These are phyloP conservation scores for Porcisia hertigi DNA, from an alignment of 208 protist species.

Conservation along the genomic window DNA sequence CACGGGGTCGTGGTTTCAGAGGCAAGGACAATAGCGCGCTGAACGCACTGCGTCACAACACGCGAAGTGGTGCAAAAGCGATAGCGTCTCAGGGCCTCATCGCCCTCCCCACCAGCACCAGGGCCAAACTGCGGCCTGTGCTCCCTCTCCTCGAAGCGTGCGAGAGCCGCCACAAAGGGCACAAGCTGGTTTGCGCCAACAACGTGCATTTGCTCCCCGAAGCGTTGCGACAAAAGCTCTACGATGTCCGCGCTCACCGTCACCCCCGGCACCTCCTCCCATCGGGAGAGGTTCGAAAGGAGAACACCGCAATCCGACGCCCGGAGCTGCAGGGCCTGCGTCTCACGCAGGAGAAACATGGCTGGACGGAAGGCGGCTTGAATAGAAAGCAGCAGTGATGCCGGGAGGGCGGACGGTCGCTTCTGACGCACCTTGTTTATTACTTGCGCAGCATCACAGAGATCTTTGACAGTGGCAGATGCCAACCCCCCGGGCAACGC, in stretches of 20 bases:
- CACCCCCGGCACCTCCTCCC: slow-evolving; percentile 43
- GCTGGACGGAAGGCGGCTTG: slow-evolving; percentile 50
- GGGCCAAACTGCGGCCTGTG: not conserved
- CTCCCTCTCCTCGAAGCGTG: slow-evolving; percentile 26
- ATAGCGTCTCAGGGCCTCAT: slow-evolving; percentile 2
- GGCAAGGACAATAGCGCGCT: slow-evolving; percentile 18
- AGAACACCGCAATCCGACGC: slow-evolving; percentile 65
- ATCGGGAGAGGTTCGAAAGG: slow-evolving; percentile 55
- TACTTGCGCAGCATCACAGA: slow-evolving; percentile 44
- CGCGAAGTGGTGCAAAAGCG: slow-evolving; percentile 22
- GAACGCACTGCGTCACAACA: slow-evolving; percentile 24
- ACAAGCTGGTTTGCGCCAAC: slow-evolving; percentile 65
- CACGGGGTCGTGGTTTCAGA: not conserved
- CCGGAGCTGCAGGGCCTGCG: slow-evolving; percentile 46
- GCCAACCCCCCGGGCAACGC: slow-evolving; percentile 11
- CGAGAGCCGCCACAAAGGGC: slow-evolving; percentile 43
- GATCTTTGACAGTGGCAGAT: slow-evolving; percentile 43
- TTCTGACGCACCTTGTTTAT: slow-evolving; percentile 37
- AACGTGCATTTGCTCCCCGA: slow-evolving; percentile 48
- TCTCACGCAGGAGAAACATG: slow-evolving; percentile 52
- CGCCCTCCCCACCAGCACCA: not conserved
- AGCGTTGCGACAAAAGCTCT: slow-evolving; percentile 68
- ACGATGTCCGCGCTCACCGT: slow-evolving; percentile 49
- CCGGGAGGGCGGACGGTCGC: slow-evolving; percentile 15
- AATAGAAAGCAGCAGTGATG: slow-evolving; percentile 30